Conservation (phyloP, 106 monocot species). For the Platanthera guangdongensis region DNA sequence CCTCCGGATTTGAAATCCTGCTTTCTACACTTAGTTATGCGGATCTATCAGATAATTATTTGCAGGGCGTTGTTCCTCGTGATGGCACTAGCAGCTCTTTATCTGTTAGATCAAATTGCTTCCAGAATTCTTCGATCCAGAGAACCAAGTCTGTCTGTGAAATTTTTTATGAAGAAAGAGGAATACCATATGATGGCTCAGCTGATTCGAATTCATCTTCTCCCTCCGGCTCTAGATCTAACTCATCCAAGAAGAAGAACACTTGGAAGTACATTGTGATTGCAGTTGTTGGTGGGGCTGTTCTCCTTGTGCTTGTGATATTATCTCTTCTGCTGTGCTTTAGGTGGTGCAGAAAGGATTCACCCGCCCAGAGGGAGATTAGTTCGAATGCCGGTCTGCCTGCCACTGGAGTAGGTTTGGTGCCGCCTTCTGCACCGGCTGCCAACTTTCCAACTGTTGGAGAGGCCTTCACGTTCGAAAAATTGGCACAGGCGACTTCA, state of each 20-base stretch:
- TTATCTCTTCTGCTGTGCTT: slow-evolving; percentile 22
- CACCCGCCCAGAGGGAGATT: neutral
- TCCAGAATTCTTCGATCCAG: slow-evolving; percentile 40
- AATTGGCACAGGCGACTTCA: slow-evolving; percentile 49
- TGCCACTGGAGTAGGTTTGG: slow-evolving; percentile 5
- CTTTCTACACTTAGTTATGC: slow-evolving; percentile 21
- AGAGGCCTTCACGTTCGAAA: slow-evolving; percentile 49
- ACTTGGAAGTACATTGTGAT: slow-evolving; percentile 45
- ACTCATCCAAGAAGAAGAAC: slow-evolving; percentile 13
- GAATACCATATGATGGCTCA: slow-evolving; percentile 21
- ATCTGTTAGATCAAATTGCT: slow-evolving; percentile 52
- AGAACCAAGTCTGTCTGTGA: slow-evolving; percentile 43
- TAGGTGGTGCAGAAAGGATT: slow-evolving; percentile 6
- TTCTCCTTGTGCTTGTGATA: slow-evolving; percentile 16
- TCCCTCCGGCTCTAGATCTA: slow-evolving; percentile 1
- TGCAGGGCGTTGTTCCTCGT: slow-evolving; percentile 30
- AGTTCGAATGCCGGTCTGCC: neutral
- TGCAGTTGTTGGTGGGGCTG: slow-evolving; percentile 44
- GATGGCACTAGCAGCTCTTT: neutral
- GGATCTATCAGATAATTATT: slow-evolving; percentile 65
- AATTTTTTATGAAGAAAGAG: slow-evolving; percentile 46
- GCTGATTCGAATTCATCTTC: slow-evolving; percentile 10
- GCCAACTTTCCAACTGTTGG: slow-evolving; percentile 12
- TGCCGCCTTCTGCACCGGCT: slow-evolving; percentile 9
- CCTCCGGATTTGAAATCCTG: slow-evolving; percentile 14